phyloP scores from a whole-genome alignment of 1,284 basidiomycete genomes.

The Sphagnurus paluster region DNA sequence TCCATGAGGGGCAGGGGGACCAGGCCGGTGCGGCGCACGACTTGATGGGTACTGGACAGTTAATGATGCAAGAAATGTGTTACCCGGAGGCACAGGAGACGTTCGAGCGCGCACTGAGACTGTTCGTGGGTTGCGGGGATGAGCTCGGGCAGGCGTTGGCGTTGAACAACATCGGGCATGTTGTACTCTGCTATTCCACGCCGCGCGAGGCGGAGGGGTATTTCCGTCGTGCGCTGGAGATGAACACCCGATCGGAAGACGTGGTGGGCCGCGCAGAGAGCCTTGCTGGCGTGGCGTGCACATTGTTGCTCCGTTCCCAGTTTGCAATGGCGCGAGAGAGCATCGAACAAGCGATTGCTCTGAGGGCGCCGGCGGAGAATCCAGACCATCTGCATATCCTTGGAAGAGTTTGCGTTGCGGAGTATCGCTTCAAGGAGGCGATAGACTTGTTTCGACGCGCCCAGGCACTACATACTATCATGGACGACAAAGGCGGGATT shows the following conservation, averaged over 20 bases:
- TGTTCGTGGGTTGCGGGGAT: conserved; percentile 13
- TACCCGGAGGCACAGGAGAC: conserved; percentile 11
- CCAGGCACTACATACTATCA: conserved; percentile 13
- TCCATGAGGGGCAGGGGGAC: conserved; percentile 21
- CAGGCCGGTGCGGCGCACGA: conserved; percentile 23
- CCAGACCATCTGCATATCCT: conserved; percentile 26
- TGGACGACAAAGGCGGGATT: conserved; percentile 15
- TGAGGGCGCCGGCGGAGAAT: conserved; percentile 20
- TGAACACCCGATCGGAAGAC: conserved; percentile 19
- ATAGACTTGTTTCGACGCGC: conserved; percentile 10
- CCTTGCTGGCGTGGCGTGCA: conserved; percentile 22
- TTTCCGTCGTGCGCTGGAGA: conserved; percentile 16
- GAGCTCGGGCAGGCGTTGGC: conserved; percentile 16
- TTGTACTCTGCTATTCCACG: conserved; percentile 6
- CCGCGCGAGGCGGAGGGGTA: conserved; percentile 18
- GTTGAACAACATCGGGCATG: conserved; percentile 16
- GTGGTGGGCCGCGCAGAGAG: conserved; percentile 23
- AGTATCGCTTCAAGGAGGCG: conserved; percentile 17
- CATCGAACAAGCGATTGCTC: conserved; percentile 22
- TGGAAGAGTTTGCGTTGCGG: conserved; percentile 21
- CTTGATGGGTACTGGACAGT: no score
- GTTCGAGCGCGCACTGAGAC: conserved; percentile 12
- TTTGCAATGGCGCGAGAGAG: conserved; percentile 20
- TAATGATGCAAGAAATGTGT: no score
- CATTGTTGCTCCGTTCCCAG: conserved; percentile 24